phyloP scores from a whole-genome alignment of 441 rosid genomes.

The Heliophila coronopifolia region DNA sequence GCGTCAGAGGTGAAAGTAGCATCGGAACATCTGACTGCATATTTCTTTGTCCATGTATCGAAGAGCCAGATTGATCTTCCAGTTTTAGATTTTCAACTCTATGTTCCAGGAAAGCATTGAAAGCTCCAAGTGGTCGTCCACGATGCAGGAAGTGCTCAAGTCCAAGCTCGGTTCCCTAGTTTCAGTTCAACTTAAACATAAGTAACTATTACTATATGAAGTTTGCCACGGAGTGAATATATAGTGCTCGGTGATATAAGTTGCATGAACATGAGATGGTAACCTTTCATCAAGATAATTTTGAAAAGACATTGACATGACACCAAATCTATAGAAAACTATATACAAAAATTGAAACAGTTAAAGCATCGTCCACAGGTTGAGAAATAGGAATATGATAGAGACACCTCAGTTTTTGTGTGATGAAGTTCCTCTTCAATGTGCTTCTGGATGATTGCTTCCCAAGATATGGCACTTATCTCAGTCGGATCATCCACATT shows the following conservation, averaged over 20 bases:
- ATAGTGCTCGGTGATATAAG: conserved; percentile 6
- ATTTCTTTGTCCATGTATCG: conserved; percentile 54
- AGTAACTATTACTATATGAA: conserved; percentile 10
- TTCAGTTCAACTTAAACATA: conserved; percentile 17
- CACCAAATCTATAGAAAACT: conserved; percentile 2
- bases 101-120: conserved; percentile 66
- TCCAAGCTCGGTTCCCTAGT: conserved; percentile 83
- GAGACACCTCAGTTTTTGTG: conserved; percentile 62
- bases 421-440: conserved; percentile 86
- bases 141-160: conserved; percentile 95
- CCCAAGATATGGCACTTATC: conserved; percentile 86
- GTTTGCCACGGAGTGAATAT: neutral
- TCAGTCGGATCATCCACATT: conserved; percentile 60
- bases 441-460: conserved; percentile 83
- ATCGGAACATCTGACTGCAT: conserved; percentile 83
- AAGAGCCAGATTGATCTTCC: conserved; percentile 50
- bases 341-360: conserved; percentile 12
- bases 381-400: conserved; percentile 7
- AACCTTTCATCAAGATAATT: conserved; percentile 15
- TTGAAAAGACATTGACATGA: conserved; percentile 9
- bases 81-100: conserved; percentile 68
- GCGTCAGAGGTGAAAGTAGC: conserved; percentile 70
- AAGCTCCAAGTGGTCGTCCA: conserved; percentile 96
- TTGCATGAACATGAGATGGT: conserved; percentile 16
- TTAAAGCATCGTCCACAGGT: conserved; percentile 18